Conservation (phyloP, 2,329 filamentous ascomycete species). For the Ophiostoma sp. region DNA sequence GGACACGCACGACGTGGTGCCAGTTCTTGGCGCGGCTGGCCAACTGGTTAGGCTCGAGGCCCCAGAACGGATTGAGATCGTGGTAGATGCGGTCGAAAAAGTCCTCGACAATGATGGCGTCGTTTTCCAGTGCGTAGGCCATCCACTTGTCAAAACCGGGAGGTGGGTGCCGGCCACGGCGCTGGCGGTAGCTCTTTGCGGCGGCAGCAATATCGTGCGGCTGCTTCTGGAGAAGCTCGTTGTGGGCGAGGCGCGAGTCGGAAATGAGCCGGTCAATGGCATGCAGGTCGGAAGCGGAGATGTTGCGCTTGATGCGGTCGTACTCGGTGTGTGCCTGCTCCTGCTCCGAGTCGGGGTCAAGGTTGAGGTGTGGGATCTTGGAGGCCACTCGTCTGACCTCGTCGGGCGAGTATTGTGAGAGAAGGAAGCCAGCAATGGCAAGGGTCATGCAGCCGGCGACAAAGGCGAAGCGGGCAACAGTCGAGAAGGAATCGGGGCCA, state of each 20-base stretch:
- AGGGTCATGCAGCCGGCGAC: slow-evolving; percentile 23
- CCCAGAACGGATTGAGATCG: slow-evolving; percentile 52
- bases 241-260: slow-evolving; percentile 38
- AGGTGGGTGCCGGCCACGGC: slow-evolving; percentile 45
- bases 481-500: slow-evolving; percentile 21
- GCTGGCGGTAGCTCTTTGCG: slow-evolving; percentile 37
- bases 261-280: slow-evolving; percentile 44
- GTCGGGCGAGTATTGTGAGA: slow-evolving; percentile 21
- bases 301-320: slow-evolving; percentile 15
- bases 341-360: slow-evolving; percentile 18
- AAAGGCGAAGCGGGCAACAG: slow-evolving; percentile 25
- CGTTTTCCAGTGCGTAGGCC: slow-evolving; percentile 40
- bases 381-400: slow-evolving; percentile 11
- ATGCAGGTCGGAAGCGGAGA: slow-evolving; percentile 32
- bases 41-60: slow-evolving; percentile 38
- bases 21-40: slow-evolving; percentile 39
- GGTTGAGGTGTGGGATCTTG: slow-evolving; percentile 21
- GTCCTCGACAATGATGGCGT: slow-evolving; percentile 43
- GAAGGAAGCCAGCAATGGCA: slow-evolving; percentile 20
- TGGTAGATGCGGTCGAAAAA: slow-evolving; percentile 52
- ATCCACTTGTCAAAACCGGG: slow-evolving; percentile 47
- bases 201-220: slow-evolving; percentile 37
- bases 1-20: slow-evolving; percentile 45
- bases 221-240: slow-evolving; percentile 39
- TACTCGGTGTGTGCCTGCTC: slow-evolving; percentile 17